Base-by-base conservation (phyloP, 257 asterid species). In the Lycium ferocissimum region DNA sequence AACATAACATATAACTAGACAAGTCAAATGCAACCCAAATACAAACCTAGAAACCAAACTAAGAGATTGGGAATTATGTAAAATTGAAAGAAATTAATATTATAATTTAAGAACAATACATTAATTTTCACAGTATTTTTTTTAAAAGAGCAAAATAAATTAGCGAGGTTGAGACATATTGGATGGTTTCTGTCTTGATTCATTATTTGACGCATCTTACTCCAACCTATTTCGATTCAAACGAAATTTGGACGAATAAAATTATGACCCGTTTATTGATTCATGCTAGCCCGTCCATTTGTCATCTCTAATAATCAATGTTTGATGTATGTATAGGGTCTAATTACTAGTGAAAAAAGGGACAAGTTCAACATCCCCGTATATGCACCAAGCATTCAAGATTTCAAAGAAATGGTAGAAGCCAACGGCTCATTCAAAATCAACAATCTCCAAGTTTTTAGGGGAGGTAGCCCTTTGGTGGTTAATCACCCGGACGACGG, bases 381-480 rank as follows among this genome's bases (percentile, higher is more conserved):
- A 1, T 97, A 94, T 80, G 99, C 98, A 26, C 93, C 99, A 0
- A 97, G 97, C 91, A 85, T 92, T 8, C 94, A 97, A 58, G 99
- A 97, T 54, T 97, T 97, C 93, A 92, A 88, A 91, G 97, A 97
- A 88, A 97, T 97, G 73, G 99, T 97, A 10, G 99, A 90, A 67
- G 94, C 91, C 69, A 89, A 94, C 47, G 97, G 96, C 18, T 92
- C 98, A 6, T 93, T 97, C 87, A 15, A 76, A 51, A 86, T 93
- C 1, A 97, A 95, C 88, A 92, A 89, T 89, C 96, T 97, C 1
- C 94, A 95, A 22, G 93, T 95, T 2, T 92, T 95, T 87, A 82
- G 91, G 47, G 98, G 98, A 9, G 99, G 99, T 1, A 96, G 99
- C 87, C 99, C 99, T 7, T 91, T 95, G 58, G 99, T 97, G 73